Base-by-base conservation (phyloP, 2,329 filamentous ascomycete genomes). In the Calcarisporium arbuscula region DNA sequence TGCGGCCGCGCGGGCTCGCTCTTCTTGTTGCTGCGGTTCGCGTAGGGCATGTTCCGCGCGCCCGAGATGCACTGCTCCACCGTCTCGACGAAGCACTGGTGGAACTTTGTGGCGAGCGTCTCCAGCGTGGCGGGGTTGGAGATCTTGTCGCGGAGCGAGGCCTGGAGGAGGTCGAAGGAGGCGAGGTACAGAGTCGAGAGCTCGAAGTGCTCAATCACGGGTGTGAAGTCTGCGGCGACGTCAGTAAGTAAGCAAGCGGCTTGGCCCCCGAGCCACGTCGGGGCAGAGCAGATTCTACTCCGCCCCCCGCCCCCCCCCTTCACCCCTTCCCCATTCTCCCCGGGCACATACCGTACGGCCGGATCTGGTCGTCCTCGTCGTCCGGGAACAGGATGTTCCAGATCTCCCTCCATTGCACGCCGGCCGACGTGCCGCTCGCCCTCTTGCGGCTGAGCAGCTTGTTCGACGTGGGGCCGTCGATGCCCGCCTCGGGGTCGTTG, bases 341-440 rank as follows among this genome's bases (percentile, higher is more conserved):
- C n/a, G n/a, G n/a, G 19, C 11, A 28, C 49, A 40, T 32, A 60
- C 60, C 50, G 21, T 54, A 57, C 2, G 48, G 30, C 12, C 51
- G 49, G 1, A 63, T 47, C 4, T 50, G 38, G 19, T 47, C 36
- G 5, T 60, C 60, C 10, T 60, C 58, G 12, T 64, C 61, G 25
- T 64, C 61, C 0, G 61, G 61, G 34, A 64, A 64, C 0, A 64
- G 43, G 8, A 64, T 59, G n/a, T 53, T 60, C 61, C 61, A 64
- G 2, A 64, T 58, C 34, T 64, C 61, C 12, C 47, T 51, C 61
- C 61, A 64, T 28, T 64, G 61, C 1, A 61, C 53, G 6, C 60
- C 56, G 0, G 58, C 42, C 3, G 59, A 61, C 2, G 54, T 53
- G 1, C 60, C 60, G 5, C 58, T 61, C 1, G 57, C 59, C 6